Percentiles rank a stretch among this genome's conserved stretches.
Evolutionary conservation across 345 rosid genomes (phyloP).

Genomic region (Noccaea caerulescens): DNA sequence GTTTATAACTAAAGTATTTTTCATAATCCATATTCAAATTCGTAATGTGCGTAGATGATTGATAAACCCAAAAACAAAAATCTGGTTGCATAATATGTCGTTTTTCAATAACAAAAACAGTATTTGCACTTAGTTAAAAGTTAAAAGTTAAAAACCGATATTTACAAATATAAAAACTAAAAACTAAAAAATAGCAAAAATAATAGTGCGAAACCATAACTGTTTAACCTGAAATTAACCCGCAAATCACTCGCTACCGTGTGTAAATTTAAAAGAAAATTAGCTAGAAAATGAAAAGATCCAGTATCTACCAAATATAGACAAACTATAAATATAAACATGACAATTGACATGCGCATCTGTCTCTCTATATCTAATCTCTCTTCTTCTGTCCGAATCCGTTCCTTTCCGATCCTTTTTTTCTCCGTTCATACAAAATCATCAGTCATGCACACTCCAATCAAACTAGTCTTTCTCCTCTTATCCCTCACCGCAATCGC

Average conservation of each 20-base stretch:
- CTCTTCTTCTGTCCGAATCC: slow-evolving; percentile 11
- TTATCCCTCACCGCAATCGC: background rate
- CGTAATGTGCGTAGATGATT: too few species aligned
- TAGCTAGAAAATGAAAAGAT: background rate
- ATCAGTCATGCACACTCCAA: slow-evolving; percentile 40
- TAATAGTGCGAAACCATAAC: background rate
- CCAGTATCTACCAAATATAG: slow-evolving; percentile 14
- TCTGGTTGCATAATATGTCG: background rate
- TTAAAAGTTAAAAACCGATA: background rate
- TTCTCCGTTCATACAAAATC: slow-evolving; percentile 25
- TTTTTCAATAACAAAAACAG: background rate
- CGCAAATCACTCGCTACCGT: slow-evolving; percentile 37
- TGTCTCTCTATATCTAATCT: slow-evolving; percentile 17
- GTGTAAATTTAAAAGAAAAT: background rate
- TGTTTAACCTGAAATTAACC: slow-evolving; percentile 17
- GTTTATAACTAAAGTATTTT: too few species aligned
- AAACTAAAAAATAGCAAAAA: slow-evolving; percentile 2
- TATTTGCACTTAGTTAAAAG: background rate
- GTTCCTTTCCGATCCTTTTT: slow-evolving; percentile 23
- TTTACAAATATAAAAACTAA: background rate
- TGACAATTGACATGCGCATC: background rate
- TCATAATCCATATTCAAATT: too few species aligned
- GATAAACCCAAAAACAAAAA: too few species aligned
- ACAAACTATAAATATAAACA: slow-evolving; percentile 25
- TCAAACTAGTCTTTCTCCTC: slow-evolving; percentile 26